These are phyloP conservation scores for Hericium alpestre DNA, from an alignment of 768 basidiomycete genomes.

Conservation along the genomic window DNA sequence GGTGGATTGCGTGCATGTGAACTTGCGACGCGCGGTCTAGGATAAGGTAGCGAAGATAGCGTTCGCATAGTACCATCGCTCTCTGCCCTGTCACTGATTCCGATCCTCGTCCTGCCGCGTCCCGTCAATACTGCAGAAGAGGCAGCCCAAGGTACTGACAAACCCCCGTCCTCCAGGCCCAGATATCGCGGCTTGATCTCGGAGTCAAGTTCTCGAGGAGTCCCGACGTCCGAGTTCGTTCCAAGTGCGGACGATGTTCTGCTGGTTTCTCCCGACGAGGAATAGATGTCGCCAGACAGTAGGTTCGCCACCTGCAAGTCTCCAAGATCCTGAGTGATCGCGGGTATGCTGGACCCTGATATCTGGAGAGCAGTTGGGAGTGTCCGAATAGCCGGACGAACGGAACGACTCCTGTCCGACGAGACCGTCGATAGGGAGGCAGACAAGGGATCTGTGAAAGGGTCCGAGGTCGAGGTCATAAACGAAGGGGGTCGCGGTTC, in stretches of 20 bases:
- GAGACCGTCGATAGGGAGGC: neutral
- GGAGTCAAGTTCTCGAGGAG: slow-evolving; percentile 5
- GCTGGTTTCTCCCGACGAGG: slow-evolving; percentile 4
- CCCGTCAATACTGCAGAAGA: neutral
- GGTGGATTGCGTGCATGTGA: neutral
- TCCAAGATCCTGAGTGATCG: slow-evolving; percentile 27
- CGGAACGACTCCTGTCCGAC: neutral
- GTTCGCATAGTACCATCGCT: neutral
- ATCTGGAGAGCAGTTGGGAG: slow-evolving; percentile 14
- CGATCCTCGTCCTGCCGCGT: neutral
- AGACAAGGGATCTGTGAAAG: neutral
- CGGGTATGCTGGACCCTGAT: slow-evolving; percentile 19
- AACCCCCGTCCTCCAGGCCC: slow-evolving; percentile 20
- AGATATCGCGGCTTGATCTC: slow-evolving; percentile 23
- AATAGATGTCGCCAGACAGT: slow-evolving; percentile 32
- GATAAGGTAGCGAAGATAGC: neutral
- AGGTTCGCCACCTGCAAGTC: slow-evolving; percentile 39
- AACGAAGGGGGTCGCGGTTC: neutral
- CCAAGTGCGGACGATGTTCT: slow-evolving; percentile 15
- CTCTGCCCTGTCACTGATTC: neutral
- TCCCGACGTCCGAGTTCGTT: slow-evolving; percentile 11
- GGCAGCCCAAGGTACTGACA: slow-evolving; percentile 22
- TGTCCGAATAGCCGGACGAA: slow-evolving; percentile 13
- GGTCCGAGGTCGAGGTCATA: neutral
- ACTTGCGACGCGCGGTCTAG: neutral